phyloP scores from a whole-genome alignment of 139 green algal species.

The Coccomyxa sp. region DNA sequence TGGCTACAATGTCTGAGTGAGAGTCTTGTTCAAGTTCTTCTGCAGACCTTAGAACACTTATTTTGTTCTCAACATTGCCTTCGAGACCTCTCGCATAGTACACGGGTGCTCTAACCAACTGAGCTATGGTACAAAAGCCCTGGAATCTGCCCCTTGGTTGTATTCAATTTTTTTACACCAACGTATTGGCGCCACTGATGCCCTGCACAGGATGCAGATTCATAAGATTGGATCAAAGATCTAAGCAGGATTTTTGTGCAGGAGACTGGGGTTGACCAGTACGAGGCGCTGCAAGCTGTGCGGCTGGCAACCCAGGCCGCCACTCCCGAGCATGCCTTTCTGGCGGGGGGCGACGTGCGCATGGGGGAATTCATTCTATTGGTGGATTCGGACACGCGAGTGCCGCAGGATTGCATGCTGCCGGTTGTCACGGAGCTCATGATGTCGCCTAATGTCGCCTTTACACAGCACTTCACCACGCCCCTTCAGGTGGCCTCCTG shows the following conservation, averaged over 20 bases:
- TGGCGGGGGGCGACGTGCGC: not conserved
- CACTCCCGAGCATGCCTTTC: not conserved
- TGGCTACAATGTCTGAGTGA: too few relatives aligned
- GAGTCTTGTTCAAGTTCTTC: too few relatives aligned
- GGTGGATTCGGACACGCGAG: not conserved
- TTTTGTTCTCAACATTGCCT: too few relatives aligned
- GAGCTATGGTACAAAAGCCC: too few relatives aligned
- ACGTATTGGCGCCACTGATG: too few relatives aligned
- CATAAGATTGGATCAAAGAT: too few relatives aligned
- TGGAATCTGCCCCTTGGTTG: too few relatives aligned
- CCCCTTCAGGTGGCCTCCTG: not conserved
- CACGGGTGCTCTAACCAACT: too few relatives aligned
- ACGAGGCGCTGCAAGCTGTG: not conserved
- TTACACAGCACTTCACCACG: constrained; percentile 4
- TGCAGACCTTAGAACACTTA: too few relatives aligned
- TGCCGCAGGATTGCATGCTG: not conserved
- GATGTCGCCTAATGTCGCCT: not conserved
- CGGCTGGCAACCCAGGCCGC: not conserved
- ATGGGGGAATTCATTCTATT: not conserved
- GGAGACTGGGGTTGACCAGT: not conserved
- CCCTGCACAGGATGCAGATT: too few relatives aligned
- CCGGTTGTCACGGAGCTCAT: not conserved
- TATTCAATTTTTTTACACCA: too few relatives aligned
- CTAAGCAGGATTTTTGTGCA: not conserved
- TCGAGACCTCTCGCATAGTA: too few relatives aligned